Evolutionary conservation across 2,329 filamentous ascomycete species (phyloP).

Genomic region (Ilyonectria robusta): DNA sequence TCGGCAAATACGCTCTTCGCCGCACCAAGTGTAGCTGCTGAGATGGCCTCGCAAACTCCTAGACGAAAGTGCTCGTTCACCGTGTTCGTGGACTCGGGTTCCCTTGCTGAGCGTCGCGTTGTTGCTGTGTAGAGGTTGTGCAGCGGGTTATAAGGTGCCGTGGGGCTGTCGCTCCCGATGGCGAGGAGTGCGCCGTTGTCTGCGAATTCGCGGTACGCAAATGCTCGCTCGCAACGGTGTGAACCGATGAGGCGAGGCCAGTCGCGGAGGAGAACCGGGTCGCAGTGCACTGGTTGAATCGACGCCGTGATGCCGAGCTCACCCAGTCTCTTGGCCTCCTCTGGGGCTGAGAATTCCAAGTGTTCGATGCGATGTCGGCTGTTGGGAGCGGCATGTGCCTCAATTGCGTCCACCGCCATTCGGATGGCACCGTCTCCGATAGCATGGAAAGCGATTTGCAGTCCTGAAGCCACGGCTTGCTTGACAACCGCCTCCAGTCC

Average conservation of each 20-base stretch:
- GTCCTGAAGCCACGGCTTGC: constrained; percentile 8
- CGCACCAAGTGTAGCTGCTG: constrained; percentile 64
- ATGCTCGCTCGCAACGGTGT: constrained; percentile 67
- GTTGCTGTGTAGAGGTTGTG: constrained; percentile 68
- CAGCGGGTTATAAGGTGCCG: constrained; percentile 65
- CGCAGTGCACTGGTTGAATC: constrained; percentile 24
- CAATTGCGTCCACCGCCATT: constrained; percentile 24
- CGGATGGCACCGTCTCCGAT: constrained; percentile 28
- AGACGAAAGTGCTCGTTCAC: constrained; percentile 66
- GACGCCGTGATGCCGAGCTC: constrained; percentile 26
- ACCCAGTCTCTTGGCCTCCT: constrained; percentile 24
- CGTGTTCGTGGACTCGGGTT: constrained; percentile 55
- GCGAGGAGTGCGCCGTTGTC: constrained; percentile 65
- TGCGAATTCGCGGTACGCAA: constrained; percentile 71
- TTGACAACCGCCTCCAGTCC: constrained; percentile 18
- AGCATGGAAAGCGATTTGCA: constrained; percentile 42
- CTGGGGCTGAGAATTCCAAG: constrained; percentile 20
- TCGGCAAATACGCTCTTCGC: constrained; percentile 70
- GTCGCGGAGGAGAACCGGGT: constrained; percentile 23
- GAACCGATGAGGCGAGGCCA: constrained; percentile 60
- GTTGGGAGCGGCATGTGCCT: constrained; percentile 11
- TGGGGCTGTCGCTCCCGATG: constrained; percentile 69
- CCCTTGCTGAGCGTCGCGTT: constrained; percentile 64
- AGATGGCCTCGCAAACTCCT: constrained; percentile 63
- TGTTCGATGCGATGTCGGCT: constrained; percentile 29